Evolutionary conservation across 768 basidiomycete genomes (phyloP).

Genomic region (Leccinum fibrillosum): DNA sequence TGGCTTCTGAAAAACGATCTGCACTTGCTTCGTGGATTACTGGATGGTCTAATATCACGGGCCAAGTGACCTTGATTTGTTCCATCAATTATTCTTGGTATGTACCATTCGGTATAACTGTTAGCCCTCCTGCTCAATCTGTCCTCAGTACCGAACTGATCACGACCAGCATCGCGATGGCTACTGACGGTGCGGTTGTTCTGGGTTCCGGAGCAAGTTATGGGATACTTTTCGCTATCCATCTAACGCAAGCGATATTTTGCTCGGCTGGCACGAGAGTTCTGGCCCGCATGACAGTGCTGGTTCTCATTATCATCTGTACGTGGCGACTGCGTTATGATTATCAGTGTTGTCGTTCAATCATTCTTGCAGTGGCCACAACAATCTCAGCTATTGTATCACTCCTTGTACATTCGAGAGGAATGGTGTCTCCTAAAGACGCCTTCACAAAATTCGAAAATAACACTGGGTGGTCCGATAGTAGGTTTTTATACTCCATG

Average conservation of each 20-base stretch:
- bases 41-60: slow-evolving; percentile 28
- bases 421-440: slow-evolving; percentile 13
- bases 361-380: slow-evolving; percentile 15
- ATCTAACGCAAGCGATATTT: slow-evolving; percentile 17
- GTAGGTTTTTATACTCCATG: not conserved
- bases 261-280: slow-evolving; percentile 23
- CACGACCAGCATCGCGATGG: slow-evolving; percentile 21
- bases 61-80: slow-evolving; percentile 26
- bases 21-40: slow-evolving; percentile 29
- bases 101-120: not conserved
- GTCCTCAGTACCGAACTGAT: slow-evolving; percentile 16
- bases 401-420: slow-evolving; percentile 16
- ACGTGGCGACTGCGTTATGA: not conserved
- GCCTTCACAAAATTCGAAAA: slow-evolving; percentile 27
- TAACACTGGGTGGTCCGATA: slow-evolving; percentile 22
- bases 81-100: slow-evolving; percentile 24
- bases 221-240: slow-evolving; percentile 19
- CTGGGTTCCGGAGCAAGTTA: slow-evolving; percentile 18
- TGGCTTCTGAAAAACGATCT: slow-evolving; percentile 22
- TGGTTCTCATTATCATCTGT: slow-evolving; percentile 17
- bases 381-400: slow-evolving; percentile 16
- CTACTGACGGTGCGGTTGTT: slow-evolving; percentile 20
- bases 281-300: slow-evolving; percentile 21
- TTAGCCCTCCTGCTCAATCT: not conserved
- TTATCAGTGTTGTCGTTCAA: not conserved